Base-by-base conservation (phyloP, 768 basidiomycete genomes). In the Goffeauzyma gilvescens region DNA sequence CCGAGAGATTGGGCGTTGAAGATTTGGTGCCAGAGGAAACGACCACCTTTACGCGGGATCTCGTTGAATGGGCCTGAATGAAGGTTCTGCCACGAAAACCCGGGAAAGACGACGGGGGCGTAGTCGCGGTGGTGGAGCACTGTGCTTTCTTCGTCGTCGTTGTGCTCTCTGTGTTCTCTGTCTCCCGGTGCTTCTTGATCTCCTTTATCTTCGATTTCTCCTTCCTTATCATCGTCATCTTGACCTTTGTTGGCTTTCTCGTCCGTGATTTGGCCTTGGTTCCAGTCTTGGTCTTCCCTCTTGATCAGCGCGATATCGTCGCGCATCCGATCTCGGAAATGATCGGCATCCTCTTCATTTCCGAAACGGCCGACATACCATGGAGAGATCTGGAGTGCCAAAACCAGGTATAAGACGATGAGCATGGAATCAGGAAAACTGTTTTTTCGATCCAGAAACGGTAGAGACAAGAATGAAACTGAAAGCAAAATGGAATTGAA, bases 341-440 rank as follows among this genome's bases (percentile, higher is more conserved):
- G 46, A 41, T 81, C 78, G 1, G 75, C 79, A 12, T 74, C 74
- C 32, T 68, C 67, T 46, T 74, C 71, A 46, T 69, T 71, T 15
- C 64, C 65, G 57, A 74, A 83, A 25, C 79, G 67, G 3, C 82
- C 83, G 8, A 85, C 69, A 5, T 77, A 81, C 82, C 82, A 85
- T 6, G 83, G 83, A 17, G 75, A 78, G 43, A 83, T 72, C 3
- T 79, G 78, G 48, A n/a, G n/a, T n/a, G n/a, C n/a, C n/a, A n/a
- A n/a, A n/a, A n/a, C n/a, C n/a, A n/a, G n/a, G n/a, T n/a, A n/a
- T n/a, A n/a, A n/a, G n/a, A 82, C 80, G 46, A 82, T 80, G 7
- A n/a, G 4, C 17, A 41, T 23, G 2, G 12, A 22, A 13, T 24
- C 25, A 18, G 3, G 13, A 20, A 13, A 30, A 30, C 20, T n/a